Percentiles rank a stretch among this genome's conserved stretches.
These are phyloP conservation scores for Aureobasidium sp. DNA, from an alignment of 2,329 filamentous ascomycete genomes.

Conservation along the genomic window DNA sequence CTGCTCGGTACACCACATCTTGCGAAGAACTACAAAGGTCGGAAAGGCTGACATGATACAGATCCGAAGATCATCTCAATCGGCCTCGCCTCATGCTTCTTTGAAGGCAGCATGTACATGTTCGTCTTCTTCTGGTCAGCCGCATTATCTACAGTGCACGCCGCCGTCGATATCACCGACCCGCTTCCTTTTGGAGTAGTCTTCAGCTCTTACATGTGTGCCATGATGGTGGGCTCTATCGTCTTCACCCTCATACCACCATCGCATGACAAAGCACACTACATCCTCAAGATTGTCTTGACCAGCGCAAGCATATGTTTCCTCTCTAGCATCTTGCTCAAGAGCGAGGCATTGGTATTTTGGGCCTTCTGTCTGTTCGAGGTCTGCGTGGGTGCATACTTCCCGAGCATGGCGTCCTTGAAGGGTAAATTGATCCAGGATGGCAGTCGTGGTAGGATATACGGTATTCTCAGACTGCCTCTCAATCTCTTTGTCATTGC, in stretches of 20 bases:
- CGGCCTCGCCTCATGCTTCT: slow-evolving; percentile 45
- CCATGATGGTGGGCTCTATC: slow-evolving; percentile 51
- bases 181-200: slow-evolving; percentile 41
- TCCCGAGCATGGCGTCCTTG: slow-evolving; percentile 46
- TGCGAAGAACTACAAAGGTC: background rate
- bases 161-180: slow-evolving; percentile 15
- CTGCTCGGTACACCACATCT: background rate
- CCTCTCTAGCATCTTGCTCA: slow-evolving; percentile 29
- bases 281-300: slow-evolving; percentile 33
- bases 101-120: slow-evolving; percentile 54
- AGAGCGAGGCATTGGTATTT: slow-evolving; percentile 38
- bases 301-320: slow-evolving; percentile 31
- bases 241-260: slow-evolving; percentile 36
- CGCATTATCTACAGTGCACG: slow-evolving; percentile 29
- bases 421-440: slow-evolving; percentile 49
- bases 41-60: slow-evolving; percentile 9
- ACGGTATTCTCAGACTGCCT: slow-evolving; percentile 49
- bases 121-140: slow-evolving; percentile 57
- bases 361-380: slow-evolving; percentile 52
- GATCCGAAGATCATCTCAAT: slow-evolving; percentile 45
- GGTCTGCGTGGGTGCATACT: slow-evolving; percentile 49
- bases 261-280: slow-evolving; percentile 22
- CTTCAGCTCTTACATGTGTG: slow-evolving; percentile 51
- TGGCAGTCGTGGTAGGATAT: slow-evolving; percentile 44
- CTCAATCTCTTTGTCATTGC: slow-evolving; percentile 50